Conservation (phyloP, 2,329 filamentous ascomycete species). For the Scortechinia acanthostroma region DNA sequence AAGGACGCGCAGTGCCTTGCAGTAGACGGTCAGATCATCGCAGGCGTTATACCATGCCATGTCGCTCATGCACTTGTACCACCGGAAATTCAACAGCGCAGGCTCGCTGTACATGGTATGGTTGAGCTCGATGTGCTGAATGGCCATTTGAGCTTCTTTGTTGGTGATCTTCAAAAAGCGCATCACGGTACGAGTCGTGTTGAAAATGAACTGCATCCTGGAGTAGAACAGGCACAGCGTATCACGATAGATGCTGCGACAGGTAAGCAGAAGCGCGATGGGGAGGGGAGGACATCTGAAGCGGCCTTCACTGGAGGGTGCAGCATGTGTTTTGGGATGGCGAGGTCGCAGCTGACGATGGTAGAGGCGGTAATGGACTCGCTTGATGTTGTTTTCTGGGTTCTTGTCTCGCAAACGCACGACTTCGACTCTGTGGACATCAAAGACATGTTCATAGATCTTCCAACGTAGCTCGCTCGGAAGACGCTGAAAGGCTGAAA, state of each 20-base stretch:
- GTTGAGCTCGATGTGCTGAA: not conserved
- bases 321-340: not conserved
- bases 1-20: not conserved
- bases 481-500: no score
- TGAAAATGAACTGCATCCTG: not conserved
- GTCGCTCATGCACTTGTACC: not conserved
- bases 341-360: not conserved
- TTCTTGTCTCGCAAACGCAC: no score
- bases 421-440: no score
- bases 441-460: no score
- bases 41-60: not conserved
- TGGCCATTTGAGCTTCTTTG: not conserved
- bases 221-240: not conserved
- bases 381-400: no score
- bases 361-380: not conserved
- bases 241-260: not conserved
- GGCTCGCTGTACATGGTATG: conserved; percentile 1
- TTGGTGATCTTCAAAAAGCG: not conserved
- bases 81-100: not conserved
- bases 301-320: no score
- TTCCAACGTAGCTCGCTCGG: not conserved
- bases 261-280: not conserved
- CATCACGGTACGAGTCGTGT: not conserved
- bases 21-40: not conserved
- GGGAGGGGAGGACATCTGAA: not conserved